Conservation (phyloP, 805 yeast species). For the Starmerella stellata region DNA sequence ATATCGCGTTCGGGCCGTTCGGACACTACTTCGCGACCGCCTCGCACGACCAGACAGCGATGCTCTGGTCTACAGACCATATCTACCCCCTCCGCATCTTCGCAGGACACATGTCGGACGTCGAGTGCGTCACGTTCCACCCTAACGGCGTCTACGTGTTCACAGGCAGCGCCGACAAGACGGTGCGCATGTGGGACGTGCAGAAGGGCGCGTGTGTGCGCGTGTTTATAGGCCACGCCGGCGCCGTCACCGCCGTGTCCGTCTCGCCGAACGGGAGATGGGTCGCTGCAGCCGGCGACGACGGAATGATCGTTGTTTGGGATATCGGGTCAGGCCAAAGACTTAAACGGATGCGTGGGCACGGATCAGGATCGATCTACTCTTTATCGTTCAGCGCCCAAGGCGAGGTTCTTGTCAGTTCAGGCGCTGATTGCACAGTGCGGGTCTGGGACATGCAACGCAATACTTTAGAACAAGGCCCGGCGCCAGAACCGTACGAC, state of each 20-base stretch:
- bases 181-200: conserved; percentile 97
- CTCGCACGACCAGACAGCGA: conserved; percentile 92
- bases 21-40: conserved; percentile 98
- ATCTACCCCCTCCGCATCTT: conserved; percentile 87
- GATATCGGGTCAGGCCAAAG: conserved; percentile 84
- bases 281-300: conserved; percentile 91
- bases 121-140: conserved; percentile 85
- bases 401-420: conserved; percentile 75
- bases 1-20: conserved; percentile 78
- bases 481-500: conserved; percentile 57
- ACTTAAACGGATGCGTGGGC: conserved; percentile 84
- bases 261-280: conserved; percentile 95
- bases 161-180: conserved; percentile 90
- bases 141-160: conserved; percentile 89
- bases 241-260: conserved; percentile 69
- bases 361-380: conserved; percentile 71
- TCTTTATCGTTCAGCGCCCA: conserved; percentile 72
- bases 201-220: conserved; percentile 76
- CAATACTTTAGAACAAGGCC: conserved; percentile 62
- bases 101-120: conserved; percentile 95
- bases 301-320: conserved; percentile 75
- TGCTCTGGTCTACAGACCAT: conserved; percentile 96
- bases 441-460: conserved; percentile 91
- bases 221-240: conserved; percentile 79
- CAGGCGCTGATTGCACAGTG: conserved; percentile 82